Evolutionary conservation across 2,329 filamentous ascomycete species (phyloP).

Genomic region (Alternaria sp.): DNA sequence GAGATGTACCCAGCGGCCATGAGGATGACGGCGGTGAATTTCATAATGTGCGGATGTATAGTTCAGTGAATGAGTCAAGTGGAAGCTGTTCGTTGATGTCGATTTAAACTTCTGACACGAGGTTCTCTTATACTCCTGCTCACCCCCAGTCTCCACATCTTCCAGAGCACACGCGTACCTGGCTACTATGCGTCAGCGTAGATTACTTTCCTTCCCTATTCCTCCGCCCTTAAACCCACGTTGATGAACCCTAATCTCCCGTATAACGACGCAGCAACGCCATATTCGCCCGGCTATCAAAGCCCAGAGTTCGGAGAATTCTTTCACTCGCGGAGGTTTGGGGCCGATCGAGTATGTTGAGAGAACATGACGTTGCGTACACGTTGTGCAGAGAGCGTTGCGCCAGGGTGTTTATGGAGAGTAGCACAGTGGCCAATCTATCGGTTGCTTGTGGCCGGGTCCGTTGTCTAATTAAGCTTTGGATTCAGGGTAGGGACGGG

Average conservation of each 20-base stretch:
- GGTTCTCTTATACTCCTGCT: background rate
- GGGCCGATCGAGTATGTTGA: background rate
- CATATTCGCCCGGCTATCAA: background rate
- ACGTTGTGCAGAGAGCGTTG: background rate
- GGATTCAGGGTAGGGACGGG: background rate
- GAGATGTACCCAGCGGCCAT: conserved; percentile 15
- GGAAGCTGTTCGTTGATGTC: background rate
- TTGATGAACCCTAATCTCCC: conserved; percentile 19
- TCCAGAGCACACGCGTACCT: background rate
- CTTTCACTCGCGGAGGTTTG: background rate
- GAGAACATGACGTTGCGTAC: background rate
- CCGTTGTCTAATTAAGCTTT: background rate
- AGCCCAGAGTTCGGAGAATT: conserved; percentile 2
- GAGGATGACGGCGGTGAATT: conserved; percentile 11
- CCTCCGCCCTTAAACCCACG: background rate
- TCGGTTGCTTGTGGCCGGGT: background rate
- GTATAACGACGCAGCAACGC: background rate
- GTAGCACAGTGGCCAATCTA: background rate
- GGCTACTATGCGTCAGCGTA: background rate
- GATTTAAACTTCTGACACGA: background rate
- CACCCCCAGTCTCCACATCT: background rate
- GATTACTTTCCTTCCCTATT: background rate
- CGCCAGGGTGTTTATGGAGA: background rate
- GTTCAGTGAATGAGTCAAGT: background rate
- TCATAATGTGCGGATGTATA: conserved; percentile 5